These are phyloP conservation scores for Alternaria ethzedia DNA, from an alignment of 2,329 filamentous ascomycete species.

Conservation along the genomic window DNA sequence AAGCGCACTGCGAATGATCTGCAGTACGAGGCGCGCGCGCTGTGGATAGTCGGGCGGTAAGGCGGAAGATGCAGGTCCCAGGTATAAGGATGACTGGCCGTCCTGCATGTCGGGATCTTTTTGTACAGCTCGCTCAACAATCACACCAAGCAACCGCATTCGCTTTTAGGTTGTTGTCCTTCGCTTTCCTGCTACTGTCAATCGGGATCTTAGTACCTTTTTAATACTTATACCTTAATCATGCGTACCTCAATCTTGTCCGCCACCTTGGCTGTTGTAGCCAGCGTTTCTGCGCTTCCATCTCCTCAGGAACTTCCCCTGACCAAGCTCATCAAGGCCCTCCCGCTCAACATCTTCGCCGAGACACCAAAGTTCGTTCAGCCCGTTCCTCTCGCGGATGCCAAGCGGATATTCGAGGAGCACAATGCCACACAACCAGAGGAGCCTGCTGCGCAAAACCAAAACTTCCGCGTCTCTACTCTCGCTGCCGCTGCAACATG, in stretches of 20 bases:
- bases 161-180: slow-evolving; percentile 7
- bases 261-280: slow-evolving; percentile 21
- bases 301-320: slow-evolving; percentile 11
- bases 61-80: slow-evolving; percentile 9
- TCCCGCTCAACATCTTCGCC: slow-evolving; percentile 14
- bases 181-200: slow-evolving; percentile 13
- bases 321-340: slow-evolving; percentile 5
- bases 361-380: slow-evolving; percentile 9
- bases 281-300: slow-evolving; percentile 18
- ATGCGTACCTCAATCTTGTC: slow-evolving; percentile 24
- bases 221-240: slow-evolving; percentile 21
- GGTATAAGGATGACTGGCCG: slow-evolving; percentile 16
- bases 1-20: slow-evolving; percentile 8
- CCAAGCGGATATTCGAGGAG: slow-evolving; percentile 5
- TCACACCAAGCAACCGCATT: slow-evolving; percentile 2
- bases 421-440: neutral
- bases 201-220: neutral
- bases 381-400: slow-evolving; percentile 15
- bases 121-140: slow-evolving; percentile 9
- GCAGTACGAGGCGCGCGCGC: slow-evolving; percentile 3
- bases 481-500: slow-evolving; percentile 23
- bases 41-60: neutral
- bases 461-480: neutral
- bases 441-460: neutral
- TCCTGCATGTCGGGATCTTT: neutral